Conservation (phyloP, 441 rosid species). For the Francoa sonchifolia region DNA sequence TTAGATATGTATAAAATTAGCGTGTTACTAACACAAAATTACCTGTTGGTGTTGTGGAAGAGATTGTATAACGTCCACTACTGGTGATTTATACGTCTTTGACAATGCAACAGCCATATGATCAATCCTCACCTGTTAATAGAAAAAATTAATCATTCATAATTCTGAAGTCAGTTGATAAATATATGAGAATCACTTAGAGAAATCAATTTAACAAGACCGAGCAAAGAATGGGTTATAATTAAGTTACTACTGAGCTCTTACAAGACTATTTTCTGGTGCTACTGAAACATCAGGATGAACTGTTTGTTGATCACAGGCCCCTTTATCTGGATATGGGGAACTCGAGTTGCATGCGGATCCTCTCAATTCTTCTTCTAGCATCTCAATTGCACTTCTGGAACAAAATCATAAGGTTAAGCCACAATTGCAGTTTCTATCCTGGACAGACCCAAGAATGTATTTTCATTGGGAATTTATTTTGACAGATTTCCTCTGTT, state of each 20-base stretch:
- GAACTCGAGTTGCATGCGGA: conserved; percentile 10
- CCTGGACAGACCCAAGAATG: background rate
- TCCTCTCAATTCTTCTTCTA: conserved; percentile 57
- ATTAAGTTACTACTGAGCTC: background rate
- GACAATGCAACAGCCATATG: conserved; percentile 81
- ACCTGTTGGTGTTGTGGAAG: conserved; percentile 98
- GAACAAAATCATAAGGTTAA: conserved; percentile 11
- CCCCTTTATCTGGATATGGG: background rate
- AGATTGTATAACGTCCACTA: conserved; percentile 70
- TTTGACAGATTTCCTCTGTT: background rate
- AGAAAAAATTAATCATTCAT: too few species aligned
- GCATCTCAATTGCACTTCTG: conserved; percentile 75
- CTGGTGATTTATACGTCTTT: conserved; percentile 62
- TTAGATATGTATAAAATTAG: too few species aligned
- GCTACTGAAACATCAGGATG: background rate
- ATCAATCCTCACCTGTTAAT: conserved; percentile 59
- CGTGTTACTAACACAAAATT: conserved; percentile 13
- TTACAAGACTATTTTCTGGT: conserved; percentile 11
- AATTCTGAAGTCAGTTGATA: too few species aligned
- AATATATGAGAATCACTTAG: too few species aligned
- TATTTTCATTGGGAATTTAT: background rate
- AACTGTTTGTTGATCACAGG: conserved; percentile 3
- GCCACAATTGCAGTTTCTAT: background rate
- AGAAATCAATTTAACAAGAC: background rate
- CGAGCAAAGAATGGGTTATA: background rate